These are phyloP conservation scores for Aspergillus sp. DNA, from an alignment of 2,329 filamentous ascomycete species.

Conservation along the genomic window DNA sequence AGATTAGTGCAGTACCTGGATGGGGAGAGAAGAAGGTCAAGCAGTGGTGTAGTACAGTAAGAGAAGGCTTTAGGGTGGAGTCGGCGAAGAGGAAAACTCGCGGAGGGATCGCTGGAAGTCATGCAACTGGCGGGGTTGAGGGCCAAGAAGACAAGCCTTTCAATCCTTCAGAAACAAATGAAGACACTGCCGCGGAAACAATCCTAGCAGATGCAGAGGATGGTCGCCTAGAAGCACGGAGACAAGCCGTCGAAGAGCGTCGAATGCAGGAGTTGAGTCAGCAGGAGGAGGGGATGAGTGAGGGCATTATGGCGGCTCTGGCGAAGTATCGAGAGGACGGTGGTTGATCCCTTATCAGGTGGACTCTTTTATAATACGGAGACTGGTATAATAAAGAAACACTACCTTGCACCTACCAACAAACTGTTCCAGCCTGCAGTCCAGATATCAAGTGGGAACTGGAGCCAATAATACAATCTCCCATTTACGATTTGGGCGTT, in stretches of 20 bases:
- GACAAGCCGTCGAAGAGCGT: conserved; percentile 15
- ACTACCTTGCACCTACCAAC: neutral
- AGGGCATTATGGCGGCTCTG: conserved; percentile 61
- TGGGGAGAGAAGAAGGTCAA: conserved; percentile 97
- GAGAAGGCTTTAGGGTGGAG: conserved; percentile 79
- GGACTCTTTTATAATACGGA: neutral
- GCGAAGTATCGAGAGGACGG: conserved; percentile 53
- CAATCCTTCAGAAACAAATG: conserved; percentile 20
- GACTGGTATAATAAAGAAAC: neutral
- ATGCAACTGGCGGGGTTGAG: conserved; percentile 23
- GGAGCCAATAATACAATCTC: neutral
- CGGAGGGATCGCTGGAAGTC: conserved; percentile 32
- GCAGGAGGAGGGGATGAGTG: conserved; percentile 52
- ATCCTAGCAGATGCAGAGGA: conserved; percentile 36
- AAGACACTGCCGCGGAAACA: conserved; percentile 54
- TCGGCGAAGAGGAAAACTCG: conserved; percentile 63
- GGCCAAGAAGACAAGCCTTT: too few species aligned
- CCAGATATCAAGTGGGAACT: neutral
- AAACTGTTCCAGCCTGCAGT: neutral
- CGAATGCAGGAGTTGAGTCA: conserved; percentile 25
- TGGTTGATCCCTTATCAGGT: conserved; percentile 21
- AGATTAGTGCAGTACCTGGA: conserved; percentile 79
- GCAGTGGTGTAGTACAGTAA: conserved; percentile 77
- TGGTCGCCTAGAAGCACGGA: conserved; percentile 24
- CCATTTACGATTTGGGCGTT: neutral